Percentiles rank a stretch among this genome's conserved stretches.
These are phyloP conservation scores for Gaertneriomyces sp. DNA, from an alignment of 192 early-diverging fungal genomes.

Conservation along the genomic window DNA sequence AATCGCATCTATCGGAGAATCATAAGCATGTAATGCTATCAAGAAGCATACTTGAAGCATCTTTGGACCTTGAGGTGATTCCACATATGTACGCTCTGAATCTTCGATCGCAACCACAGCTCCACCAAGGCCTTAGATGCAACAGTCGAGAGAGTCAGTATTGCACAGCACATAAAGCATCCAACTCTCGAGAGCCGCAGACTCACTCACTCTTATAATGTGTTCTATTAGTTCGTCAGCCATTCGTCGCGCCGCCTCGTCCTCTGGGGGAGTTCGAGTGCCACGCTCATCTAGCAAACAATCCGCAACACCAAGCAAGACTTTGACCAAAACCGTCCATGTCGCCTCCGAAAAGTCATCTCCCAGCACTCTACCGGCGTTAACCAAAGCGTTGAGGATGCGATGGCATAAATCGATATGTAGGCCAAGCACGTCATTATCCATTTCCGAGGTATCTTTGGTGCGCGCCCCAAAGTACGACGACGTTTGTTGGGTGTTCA, in stretches of 20 bases:
- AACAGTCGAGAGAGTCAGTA: not conserved
- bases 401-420: conserved; percentile 76
- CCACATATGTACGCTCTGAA: conserved; percentile 71
- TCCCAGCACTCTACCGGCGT: conserved; percentile 59
- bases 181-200: not conserved
- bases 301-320: conserved; percentile 74
- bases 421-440: conserved; percentile 13
- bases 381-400: conserved; percentile 59
- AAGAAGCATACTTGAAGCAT: no score
- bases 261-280: not conserved
- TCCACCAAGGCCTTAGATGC: conserved; percentile 60
- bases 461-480: conserved; percentile 8
- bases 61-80: conserved; percentile 57
- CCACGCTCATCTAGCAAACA: conserved; percentile 47
- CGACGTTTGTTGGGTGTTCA: not conserved
- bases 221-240: conserved; percentile 74
- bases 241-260: conserved; percentile 51
- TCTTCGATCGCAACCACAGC: conserved; percentile 71
- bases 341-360: conserved; percentile 66
- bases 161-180: not conserved
- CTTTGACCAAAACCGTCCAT: conserved; percentile 77
- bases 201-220: conserved; percentile 55
- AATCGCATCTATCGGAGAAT: conserved; percentile 34
- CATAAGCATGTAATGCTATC: conserved; percentile 6
- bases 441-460: conserved; percentile 11